Evolutionary conservation across 257 asterid species (phyloP), one percentile per base, ranked within the genome.

Genomic region (Solanum gracilifrons): DNA sequence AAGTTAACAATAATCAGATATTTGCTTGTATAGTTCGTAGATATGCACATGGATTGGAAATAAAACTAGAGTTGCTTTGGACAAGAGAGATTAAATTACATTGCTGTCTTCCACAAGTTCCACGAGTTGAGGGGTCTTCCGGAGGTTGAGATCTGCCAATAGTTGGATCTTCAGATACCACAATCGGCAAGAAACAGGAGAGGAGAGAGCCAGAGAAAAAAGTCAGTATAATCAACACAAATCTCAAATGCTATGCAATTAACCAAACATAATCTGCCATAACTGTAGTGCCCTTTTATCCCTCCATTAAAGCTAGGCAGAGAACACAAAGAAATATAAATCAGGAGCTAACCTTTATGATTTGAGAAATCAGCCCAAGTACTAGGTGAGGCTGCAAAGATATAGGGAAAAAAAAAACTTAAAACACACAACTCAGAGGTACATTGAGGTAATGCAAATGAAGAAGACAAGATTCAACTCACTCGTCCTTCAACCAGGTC

Each of bases 401-500:
- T 68, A 84, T 82, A 87, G 62, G 2, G 0, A 51, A 86, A 87
- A 8, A 80, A 33, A 41, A 37, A 13, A 46, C 21, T 80, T 80
- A 4, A 43, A 25, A 80, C 41, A 43, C 27, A 85, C 33, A 90
- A 35, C 68, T 71, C 36, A 62, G 85, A 36, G 11, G 69, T 80
- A 29, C 35, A 86, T 86, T 48, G n/a, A 32, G 16, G 82, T 43
- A 43, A 35, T 33, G 48, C 39, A 48, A 69, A 39, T 85, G 68
- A 55, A 72, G 74, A 73, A 35, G 6, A 13, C 55, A 48, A 48
- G 6, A 32, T 86, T 86, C 87, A 88, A 90, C 99, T 94, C 92
- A 96, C 99, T 92, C 99, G 94, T 94, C 98, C 99, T 92, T 96
- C 99, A 90, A 94, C 88, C 87, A 96, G 92, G 91, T 96, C 99